These are phyloP conservation scores for Mucor sp. DNA, from an alignment of 371 early-diverging fungal species.

Conservation along the genomic window DNA sequence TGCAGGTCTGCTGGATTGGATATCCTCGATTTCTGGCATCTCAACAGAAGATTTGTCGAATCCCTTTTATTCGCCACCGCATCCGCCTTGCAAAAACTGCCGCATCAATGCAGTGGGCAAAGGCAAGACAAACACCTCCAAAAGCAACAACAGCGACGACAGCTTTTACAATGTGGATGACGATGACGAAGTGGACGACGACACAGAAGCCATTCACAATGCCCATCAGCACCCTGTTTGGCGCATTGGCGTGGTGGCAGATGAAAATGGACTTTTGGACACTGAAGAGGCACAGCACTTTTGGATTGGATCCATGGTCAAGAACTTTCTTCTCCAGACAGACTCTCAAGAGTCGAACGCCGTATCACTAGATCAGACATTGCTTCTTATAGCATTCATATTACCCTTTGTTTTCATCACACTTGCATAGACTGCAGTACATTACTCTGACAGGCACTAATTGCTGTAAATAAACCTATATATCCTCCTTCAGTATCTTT, in stretches of 20 bases:
- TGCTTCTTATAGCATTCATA: not conserved
- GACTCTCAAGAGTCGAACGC: not conserved
- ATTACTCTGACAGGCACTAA: too few relatives aligned
- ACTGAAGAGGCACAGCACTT: constrained; percentile 5
- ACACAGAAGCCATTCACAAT: not conserved
- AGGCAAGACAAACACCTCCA: not conserved
- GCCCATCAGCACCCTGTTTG: not conserved
- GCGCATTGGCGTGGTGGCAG: constrained; percentile 4
- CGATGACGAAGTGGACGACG: not conserved
- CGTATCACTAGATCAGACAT: not conserved
- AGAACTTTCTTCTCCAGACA: not conserved
- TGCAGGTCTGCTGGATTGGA: constrained; percentile 19
- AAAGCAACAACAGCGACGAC: not conserved
- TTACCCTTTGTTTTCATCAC: not conserved
- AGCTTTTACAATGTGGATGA: not conserved
- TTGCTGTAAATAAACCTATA: too few relatives aligned
- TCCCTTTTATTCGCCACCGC: constrained; percentile 21
- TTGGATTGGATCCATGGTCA: constrained; percentile 5
- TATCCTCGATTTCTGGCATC: constrained; percentile 15
- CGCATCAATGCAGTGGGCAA: not conserved
- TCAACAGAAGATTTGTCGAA: constrained; percentile 9
- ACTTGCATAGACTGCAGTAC: not conserved
- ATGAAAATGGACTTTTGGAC: not conserved
- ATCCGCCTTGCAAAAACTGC: not conserved
- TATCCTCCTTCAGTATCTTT: too few relatives aligned